Percentiles rank a stretch among this genome's conserved stretches.
phyloP scores from a whole-genome alignment of 176 grass and related monocot species.

The Chloris gayana region DNA sequence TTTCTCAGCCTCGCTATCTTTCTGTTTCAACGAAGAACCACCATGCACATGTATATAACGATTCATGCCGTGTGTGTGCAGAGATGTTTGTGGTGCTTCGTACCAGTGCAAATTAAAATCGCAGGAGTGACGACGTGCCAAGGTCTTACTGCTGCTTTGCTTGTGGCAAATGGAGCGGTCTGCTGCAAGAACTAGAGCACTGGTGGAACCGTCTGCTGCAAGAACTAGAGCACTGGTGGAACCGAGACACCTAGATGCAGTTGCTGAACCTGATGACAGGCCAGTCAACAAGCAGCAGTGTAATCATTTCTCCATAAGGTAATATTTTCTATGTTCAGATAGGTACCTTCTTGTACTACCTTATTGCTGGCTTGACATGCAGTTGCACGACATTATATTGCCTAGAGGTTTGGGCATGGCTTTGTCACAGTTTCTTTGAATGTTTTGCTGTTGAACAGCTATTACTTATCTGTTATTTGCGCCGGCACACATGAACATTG shows the following conservation, averaged over 20 bases:
- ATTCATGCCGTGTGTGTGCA: background rate
- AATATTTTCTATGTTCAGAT: constrained; percentile 29
- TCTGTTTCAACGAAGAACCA: background rate
- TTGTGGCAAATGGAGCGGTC: constrained; percentile 34
- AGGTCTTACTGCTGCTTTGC: constrained; percentile 5
- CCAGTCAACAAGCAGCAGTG: constrained; percentile 41
- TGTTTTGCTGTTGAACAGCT: background rate
- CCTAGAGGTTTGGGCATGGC: constrained; percentile 4
- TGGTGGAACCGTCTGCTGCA: background rate
- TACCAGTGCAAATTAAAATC: constrained; percentile 17
- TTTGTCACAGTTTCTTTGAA: background rate
- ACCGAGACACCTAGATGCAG: constrained; percentile 20
- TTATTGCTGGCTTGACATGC: constrained; percentile 29
- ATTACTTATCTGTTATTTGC: constrained; percentile 5
- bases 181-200: constrained; percentile 33
- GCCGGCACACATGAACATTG: background rate
- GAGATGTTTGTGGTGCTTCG: background rate
- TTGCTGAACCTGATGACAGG: constrained; percentile 27
- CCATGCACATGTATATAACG: background rate
- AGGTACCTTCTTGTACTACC: background rate
- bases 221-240: constrained; percentile 23
- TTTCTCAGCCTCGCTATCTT: constrained; percentile 14
- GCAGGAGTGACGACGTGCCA: constrained; percentile 12
- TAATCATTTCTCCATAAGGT: constrained; percentile 88
- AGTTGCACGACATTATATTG: background rate